Conservation (phyloP, 2,329 filamentous ascomycete species). For the Podosphaera fusca region DNA sequence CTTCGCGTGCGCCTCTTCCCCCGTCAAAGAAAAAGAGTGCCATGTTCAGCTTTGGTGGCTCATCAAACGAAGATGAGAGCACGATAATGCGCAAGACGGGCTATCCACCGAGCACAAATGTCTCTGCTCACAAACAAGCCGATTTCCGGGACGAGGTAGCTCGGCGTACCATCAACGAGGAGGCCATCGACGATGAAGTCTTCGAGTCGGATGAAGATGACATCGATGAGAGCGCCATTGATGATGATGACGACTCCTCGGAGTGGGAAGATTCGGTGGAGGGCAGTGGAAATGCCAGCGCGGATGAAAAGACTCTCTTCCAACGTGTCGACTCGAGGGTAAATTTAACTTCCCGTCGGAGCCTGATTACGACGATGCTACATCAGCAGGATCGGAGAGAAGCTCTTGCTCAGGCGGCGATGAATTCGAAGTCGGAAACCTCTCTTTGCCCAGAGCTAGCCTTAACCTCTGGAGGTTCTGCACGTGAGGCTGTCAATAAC, state of each 20-base stretch:
- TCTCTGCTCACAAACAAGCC: constrained; percentile 45
- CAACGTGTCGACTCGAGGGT: constrained; percentile 73
- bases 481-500: constrained; percentile 27
- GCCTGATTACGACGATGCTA: constrained; percentile 74
- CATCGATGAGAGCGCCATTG: constrained; percentile 64
- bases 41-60: constrained; percentile 53
- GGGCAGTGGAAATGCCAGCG: constrained; percentile 62
- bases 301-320: constrained; percentile 63
- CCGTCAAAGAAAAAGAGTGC: constrained; percentile 28
- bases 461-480: constrained; percentile 36
- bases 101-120: constrained; percentile 20
- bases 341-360: constrained; percentile 66
- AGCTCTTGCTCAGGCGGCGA: constrained; percentile 42
- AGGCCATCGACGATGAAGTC: constrained; percentile 28
- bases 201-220: constrained; percentile 40
- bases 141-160: constrained; percentile 61
- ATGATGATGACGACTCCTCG: constrained; percentile 37
- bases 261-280: constrained; percentile 46
- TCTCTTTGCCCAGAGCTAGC: constrained; percentile 24
- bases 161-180: constrained; percentile 39
- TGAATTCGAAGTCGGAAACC: constrained; percentile 21
- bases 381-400: constrained; percentile 53
- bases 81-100: constrained; percentile 21
- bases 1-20: not conserved
- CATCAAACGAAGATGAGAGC: constrained; percentile 59